Base-by-base conservation (phyloP, 495 filamentous ascomycete genomes). In the Penicillium daleae region DNA sequence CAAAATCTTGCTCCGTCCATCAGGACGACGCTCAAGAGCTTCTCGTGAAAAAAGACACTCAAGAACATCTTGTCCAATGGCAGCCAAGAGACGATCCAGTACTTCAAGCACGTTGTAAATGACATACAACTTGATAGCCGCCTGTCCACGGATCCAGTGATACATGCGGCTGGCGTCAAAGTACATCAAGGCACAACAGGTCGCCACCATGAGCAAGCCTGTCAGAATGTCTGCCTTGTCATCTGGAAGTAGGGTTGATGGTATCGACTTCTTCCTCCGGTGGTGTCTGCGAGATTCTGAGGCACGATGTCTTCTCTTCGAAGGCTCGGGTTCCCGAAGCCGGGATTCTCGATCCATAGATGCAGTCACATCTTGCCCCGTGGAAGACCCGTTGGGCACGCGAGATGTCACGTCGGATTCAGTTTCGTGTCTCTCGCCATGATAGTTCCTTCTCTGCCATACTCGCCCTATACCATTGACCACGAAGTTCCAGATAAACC, bases 161-260 rank as follows among this genome's bases (percentile, higher is more conserved):
- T 99, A 99, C 92, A 99, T 97, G 37, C 92, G 86, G 72, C 93
- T 97, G 12, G 96, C 94, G 76, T 99, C 95, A 42, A 98, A 90
- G 60, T 86, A 87, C 90, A 97, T 95, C 59, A 99, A 80, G 40
- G 93, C 85, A 33, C 86, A 84, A 73, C 92, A 96, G 65, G 91
- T 97, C 54, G 83, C 83, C 52, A 97, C 83, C 66, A 97, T 91
- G 24, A 99, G 83, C 37, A 91, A 76, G 0, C 95, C 95, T 71
- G 93, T 93, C 22, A 99, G 79, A 10, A 99, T 86, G 73, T 99
- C 95, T 19, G 96, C 95, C 69, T 98, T 99, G 77, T 99, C 90
- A 67, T 90, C 91, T 6, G 92, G 89, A 4, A 89, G 86, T 26
- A 98, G 76, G 37, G 87, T 85, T 0, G 96, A 98, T 1, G 93